Evolutionary conservation across 805 yeast genomes (phyloP).

Genomic region (Wickerhamomyces hampshirensis): DNA sequence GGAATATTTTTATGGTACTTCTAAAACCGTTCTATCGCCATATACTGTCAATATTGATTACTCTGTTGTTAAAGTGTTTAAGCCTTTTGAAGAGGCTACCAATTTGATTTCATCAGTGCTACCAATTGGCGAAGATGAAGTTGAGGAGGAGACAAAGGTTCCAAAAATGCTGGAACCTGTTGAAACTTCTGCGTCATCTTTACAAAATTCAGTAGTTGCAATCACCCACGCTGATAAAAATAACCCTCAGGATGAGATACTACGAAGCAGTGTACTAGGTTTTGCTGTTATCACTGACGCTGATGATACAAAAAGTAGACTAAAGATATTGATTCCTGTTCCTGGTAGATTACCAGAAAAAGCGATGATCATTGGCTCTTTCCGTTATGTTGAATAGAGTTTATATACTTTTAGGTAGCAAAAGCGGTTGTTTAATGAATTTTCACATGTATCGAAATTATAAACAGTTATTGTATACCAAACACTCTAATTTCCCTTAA

Average conservation of each 20-base stretch:
- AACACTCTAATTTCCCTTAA: too few species aligned
- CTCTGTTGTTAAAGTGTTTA: constrained; percentile 55
- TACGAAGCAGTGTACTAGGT: constrained; percentile 64
- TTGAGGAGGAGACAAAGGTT: constrained; percentile 23
- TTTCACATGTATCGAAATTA: too few species aligned
- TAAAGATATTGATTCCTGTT: constrained; percentile 76
- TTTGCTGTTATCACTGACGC: constrained; percentile 54
- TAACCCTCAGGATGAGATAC: constrained; percentile 43
- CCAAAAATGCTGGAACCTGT: constrained; percentile 26
- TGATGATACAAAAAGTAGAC: constrained; percentile 66
- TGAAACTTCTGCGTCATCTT: constrained; percentile 45
- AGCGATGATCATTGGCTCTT: constrained; percentile 68
- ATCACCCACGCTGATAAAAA: constrained; percentile 45
- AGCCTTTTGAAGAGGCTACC: constrained; percentile 34
- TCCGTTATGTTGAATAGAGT: constrained; percentile 83
- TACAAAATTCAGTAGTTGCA: constrained; percentile 78
- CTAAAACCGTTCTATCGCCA: constrained; percentile 68
- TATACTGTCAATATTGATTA: constrained; percentile 73
- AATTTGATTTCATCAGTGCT: constrained; percentile 20
- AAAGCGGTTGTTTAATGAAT: too few species aligned
- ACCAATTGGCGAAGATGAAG: constrained; percentile 23
- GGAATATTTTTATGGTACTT: constrained; percentile 86
- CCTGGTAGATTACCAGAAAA: constrained; percentile 82
- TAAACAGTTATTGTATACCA: too few species aligned
- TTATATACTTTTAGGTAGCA: too few species aligned